Conservation (phyloP, 345 rosid genomes). For the Hypericum perforatum region DNA sequence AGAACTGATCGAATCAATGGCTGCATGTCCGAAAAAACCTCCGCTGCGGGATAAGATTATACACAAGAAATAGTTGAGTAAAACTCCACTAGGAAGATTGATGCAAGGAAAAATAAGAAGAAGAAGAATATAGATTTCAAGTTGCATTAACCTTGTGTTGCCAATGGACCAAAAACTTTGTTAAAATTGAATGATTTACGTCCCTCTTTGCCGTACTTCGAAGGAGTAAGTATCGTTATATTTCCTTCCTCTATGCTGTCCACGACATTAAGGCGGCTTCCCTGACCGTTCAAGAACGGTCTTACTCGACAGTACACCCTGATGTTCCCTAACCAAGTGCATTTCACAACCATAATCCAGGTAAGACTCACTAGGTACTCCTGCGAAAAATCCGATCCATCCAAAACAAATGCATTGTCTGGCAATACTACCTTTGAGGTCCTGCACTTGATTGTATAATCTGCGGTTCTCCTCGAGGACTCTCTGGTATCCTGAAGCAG, state of each 20-base stretch:
- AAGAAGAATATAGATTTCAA: not conserved
- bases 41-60: conserved; percentile 14
- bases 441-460: conserved; percentile 30
- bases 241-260: conserved; percentile 24
- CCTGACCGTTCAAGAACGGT: conserved; percentile 26
- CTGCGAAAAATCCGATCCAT: not conserved
- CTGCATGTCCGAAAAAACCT: conserved; percentile 24
- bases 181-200: conserved; percentile 22
- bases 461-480: conserved; percentile 30
- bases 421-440: conserved; percentile 21
- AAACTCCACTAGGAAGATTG: not conserved
- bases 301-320: conserved; percentile 29
- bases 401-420: not conserved
- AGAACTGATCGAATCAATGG: conserved; percentile 30
- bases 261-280: conserved; percentile 17
- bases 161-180: conserved; percentile 20
- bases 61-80: not conserved
- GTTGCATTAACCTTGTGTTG: conserved; percentile 19
- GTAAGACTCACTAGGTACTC: not conserved
- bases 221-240: conserved; percentile 16
- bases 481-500: conserved; percentile 26
- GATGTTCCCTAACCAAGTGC: conserved; percentile 20
- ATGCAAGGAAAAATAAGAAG: not conserved
- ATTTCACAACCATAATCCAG: not conserved
- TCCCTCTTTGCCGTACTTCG: conserved; percentile 27